Evolutionary conservation across 2,329 filamentous ascomycete genomes (phyloP).

Genomic region (Aspergillus sp.): DNA sequence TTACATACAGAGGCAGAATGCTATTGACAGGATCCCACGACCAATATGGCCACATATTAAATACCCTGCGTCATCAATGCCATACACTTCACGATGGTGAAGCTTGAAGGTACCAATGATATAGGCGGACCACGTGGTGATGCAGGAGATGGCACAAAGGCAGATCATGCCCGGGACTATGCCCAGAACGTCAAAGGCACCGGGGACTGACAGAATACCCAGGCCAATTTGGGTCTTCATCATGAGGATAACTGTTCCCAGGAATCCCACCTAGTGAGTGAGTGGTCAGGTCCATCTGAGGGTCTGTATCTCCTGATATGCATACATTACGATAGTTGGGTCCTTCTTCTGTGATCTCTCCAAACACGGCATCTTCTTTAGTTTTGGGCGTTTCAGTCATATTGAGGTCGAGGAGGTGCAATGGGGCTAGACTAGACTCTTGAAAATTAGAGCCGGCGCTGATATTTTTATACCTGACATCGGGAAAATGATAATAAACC

Average conservation of each 20-base stretch:
- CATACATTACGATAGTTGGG: conserved; percentile 24
- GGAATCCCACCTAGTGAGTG: conserved; percentile 33
- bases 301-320: neutral
- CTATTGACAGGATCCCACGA: conserved; percentile 28
- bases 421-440: too few relatives aligned
- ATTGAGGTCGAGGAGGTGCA: too few relatives aligned
- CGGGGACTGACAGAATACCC: conserved; percentile 42
- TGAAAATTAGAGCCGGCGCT: too few relatives aligned
- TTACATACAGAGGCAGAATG: too few relatives aligned
- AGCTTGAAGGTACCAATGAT: conserved; percentile 46
- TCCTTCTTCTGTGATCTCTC: conserved; percentile 24
- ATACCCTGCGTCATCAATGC: conserved; percentile 50
- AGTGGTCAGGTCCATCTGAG: neutral
- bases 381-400: too few relatives aligned
- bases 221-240: conserved; percentile 41
- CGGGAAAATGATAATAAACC: too few relatives aligned
- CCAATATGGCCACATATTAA: conserved; percentile 49
- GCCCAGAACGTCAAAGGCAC: conserved; percentile 39
- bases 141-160: conserved; percentile 32
- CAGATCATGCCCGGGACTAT: conserved; percentile 43
- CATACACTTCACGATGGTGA: conserved; percentile 48
- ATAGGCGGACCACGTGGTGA: conserved; percentile 44
- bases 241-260: conserved; percentile 39
- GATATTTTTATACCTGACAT: too few relatives aligned
- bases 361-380: conserved; percentile 24